A percentile compares a stretch with the other conserved stretches of the same genome.
Conservation (phyloP, 169 alveolate species). For the Eimeria necatrix region DNA sequence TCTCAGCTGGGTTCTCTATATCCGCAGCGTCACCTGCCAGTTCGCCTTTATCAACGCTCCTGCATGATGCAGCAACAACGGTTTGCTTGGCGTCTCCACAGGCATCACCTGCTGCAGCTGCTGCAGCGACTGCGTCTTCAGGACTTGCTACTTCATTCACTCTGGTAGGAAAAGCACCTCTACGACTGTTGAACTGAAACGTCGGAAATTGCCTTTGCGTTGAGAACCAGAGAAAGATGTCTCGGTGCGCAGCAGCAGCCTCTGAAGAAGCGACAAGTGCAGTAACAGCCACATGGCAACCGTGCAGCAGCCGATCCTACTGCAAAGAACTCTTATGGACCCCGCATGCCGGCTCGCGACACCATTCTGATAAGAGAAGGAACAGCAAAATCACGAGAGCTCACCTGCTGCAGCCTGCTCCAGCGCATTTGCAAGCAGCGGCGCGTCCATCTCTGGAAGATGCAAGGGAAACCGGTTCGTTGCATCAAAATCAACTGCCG, state of each 20-base stretch:
- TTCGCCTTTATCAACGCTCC: not conserved
- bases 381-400: not conserved
- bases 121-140: not conserved
- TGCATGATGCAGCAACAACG: slow-evolving; percentile 18
- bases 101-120: not conserved
- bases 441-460: slow-evolving; percentile 1
- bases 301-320: not conserved
- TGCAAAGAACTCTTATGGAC: too few species aligned
- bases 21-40: slow-evolving; percentile 18
- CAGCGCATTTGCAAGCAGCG: slow-evolving; percentile 35
- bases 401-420: slow-evolving; percentile 58
- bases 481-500: slow-evolving; percentile 20
- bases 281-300: slow-evolving; percentile 24
- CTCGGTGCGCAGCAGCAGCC: slow-evolving; percentile 38
- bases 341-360: not conserved
- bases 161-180: not conserved
- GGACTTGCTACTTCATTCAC: not conserved
- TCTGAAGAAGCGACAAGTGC: slow-evolving; percentile 39
- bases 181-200: not conserved
- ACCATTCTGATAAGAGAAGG: not conserved
- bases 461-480: not conserved
- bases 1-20: not conserved
- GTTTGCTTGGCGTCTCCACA: not conserved
- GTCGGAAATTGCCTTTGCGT: not conserved
- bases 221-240: slow-evolving; percentile 5